Evolutionary conservation across 441 rosid species (phyloP).

Genomic region (Euphorbia schlechtendalii): DNA sequence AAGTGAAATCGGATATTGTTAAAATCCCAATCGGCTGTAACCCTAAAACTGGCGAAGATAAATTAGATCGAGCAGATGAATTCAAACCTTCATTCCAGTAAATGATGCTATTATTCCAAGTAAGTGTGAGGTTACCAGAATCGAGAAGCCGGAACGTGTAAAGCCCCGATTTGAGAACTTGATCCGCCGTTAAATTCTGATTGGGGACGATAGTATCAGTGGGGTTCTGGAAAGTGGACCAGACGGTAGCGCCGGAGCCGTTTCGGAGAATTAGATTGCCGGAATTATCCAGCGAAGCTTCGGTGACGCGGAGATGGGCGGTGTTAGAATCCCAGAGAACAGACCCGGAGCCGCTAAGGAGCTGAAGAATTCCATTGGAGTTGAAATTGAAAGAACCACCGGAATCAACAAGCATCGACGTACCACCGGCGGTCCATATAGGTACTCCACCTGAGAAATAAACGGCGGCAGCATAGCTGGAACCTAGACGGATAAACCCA

Average conservation of each 20-base stretch:
- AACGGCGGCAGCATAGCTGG: slow-evolving; percentile 40
- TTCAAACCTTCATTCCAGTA: slow-evolving; percentile 61
- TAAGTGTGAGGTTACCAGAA: slow-evolving; percentile 47
- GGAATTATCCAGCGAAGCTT: slow-evolving; percentile 46
- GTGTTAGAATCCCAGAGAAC: slow-evolving; percentile 52
- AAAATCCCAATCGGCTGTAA: slow-evolving; percentile 50
- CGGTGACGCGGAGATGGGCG: slow-evolving; percentile 33
- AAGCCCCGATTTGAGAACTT: slow-evolving; percentile 38
- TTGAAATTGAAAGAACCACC: slow-evolving; percentile 44
- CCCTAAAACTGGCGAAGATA: slow-evolving; percentile 39
- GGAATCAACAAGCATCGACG: slow-evolving; percentile 37
- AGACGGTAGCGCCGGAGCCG: slow-evolving; percentile 29
- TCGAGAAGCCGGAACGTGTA: slow-evolving; percentile 45
- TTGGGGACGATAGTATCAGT: slow-evolving; percentile 54
- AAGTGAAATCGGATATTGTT: slow-evolving; percentile 28
- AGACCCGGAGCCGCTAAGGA: slow-evolving; percentile 47
- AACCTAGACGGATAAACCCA: slow-evolving; percentile 30
- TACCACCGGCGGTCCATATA: slow-evolving; percentile 44
- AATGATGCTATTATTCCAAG: slow-evolving; percentile 37
- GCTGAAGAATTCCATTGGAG: slow-evolving; percentile 45
- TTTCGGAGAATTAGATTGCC: slow-evolving; percentile 48
- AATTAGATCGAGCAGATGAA: slow-evolving; percentile 37
- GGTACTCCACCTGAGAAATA: slow-evolving; percentile 32
- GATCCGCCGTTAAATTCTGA: slow-evolving; percentile 47
- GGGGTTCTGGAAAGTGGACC: slow-evolving; percentile 68